phyloP scores from a whole-genome alignment of 495 filamentous ascomycete species.

The Aspergillus haitiensis region DNA sequence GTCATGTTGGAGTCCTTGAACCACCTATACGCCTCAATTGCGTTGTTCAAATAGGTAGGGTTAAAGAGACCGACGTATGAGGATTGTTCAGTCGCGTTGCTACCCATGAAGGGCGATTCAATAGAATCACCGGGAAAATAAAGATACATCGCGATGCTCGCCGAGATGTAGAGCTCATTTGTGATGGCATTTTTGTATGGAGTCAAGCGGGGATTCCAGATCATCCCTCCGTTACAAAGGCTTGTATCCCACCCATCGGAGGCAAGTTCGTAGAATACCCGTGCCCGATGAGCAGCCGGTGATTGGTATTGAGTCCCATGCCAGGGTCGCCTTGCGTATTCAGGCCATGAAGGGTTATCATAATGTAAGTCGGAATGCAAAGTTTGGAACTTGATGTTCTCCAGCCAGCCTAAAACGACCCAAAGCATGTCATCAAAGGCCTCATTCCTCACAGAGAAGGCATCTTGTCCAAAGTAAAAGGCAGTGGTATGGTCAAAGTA shows the following conservation, averaged over 20 bases:
- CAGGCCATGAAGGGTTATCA: conserved; percentile 17
- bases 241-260: conserved; percentile 76
- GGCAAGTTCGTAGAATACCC: conserved; percentile 87
- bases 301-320: conserved; percentile 74
- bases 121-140: conserved; percentile 81
- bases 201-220: conserved; percentile 78
- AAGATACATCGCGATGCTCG: conserved; percentile 86
- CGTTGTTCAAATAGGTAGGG: conserved; percentile 64
- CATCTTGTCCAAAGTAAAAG: conserved; percentile 87
- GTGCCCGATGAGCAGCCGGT: conserved; percentile 79
- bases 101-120: conserved; percentile 60
- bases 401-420: conserved; percentile 93
- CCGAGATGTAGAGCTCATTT: conserved; percentile 85
- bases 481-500: conserved; percentile 74
- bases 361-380: conserved; percentile 65
- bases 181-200: conserved; percentile 99
- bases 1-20: conserved; percentile 78
- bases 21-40: conserved; percentile 80
- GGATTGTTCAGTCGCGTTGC: conserved; percentile 14
- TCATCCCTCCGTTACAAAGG: conserved; percentile 87
- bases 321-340: conserved; percentile 48
- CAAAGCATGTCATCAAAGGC: conserved; percentile 97
- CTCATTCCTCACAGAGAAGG: conserved; percentile 70
- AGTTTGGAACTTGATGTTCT: conserved; percentile 73
- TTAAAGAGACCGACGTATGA: conserved; percentile 53